Evolutionary conservation across 192 early-diverging fungal genomes (phyloP), one percentile per base, ranked within the genome.

Genomic region (Thamnidium elegans): DNA sequence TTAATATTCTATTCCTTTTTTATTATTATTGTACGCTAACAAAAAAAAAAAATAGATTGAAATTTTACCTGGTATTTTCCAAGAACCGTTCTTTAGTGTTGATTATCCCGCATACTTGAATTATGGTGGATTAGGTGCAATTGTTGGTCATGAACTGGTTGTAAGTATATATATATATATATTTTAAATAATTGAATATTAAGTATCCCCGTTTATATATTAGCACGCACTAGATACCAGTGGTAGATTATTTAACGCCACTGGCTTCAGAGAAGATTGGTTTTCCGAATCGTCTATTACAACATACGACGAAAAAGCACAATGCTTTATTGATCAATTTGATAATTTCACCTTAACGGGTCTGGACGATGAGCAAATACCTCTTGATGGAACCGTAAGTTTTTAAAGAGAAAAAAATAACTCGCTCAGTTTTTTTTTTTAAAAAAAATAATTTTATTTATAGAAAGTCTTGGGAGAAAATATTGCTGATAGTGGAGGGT

Each of bases 321-420:
- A 86, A 65, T 88, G 86, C 58, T 89, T 88, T 66, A 68, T 88
- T 15, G 70, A 88, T 43, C 79, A 89, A 65, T 89, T 87, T 59
- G 59, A 46, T 19, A 77, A 78, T 11, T 86, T 73, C 36, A 78
- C 70, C 0, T 68, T 84, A 10, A 50, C 52, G 8, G 79, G 67
- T 15, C 55, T 71, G 9, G 59, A 81, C 8, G 76, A 70, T 17
- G 59, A 63, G 34, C 39, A 36, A 17, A 19, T 72, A 10, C 50
- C 81, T 42, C 66, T 89, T 30, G 72, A 89, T 61, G 87, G 87
- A 9, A 62, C 71, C 34, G 69, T 70, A 69, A 55, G 19, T 14
- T 20, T 3, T 30, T 30, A n/a, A 34, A 14, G 31, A 32, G 14
- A 4, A 51, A 14, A 63, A 13, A 50, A 23, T 32, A 5, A 26